Conservation (phyloP, 345 rosid genomes). For the Acer negundo region DNA sequence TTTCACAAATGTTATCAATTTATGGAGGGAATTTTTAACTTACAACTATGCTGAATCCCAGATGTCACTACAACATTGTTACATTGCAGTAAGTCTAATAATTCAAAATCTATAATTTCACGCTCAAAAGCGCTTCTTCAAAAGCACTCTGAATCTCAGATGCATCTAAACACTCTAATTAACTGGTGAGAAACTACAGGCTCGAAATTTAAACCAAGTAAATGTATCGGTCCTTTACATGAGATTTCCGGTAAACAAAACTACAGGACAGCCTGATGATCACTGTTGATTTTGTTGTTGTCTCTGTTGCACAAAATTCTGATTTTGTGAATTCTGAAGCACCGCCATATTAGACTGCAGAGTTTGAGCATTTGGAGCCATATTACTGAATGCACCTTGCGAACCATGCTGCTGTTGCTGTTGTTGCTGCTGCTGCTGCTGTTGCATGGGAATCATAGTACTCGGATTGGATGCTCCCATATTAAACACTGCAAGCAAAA, state of each 20-base stretch:
- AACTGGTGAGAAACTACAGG: no score
- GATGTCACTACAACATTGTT: no score
- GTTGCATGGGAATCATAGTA: slow-evolving; percentile 64
- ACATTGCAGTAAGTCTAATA: neutral
- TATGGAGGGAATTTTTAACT: neutral
- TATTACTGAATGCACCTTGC: slow-evolving; percentile 61
- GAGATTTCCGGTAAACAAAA: neutral
- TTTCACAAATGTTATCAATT: neutral
- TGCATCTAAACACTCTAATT: neutral
- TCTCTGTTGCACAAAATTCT: slow-evolving; percentile 64
- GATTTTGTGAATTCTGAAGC: slow-evolving; percentile 62
- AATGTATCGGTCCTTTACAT: neutral
- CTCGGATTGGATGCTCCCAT: slow-evolving; percentile 69
- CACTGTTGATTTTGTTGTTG: slow-evolving; percentile 84
- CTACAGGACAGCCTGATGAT: slow-evolving; percentile 1
- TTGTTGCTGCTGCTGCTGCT: slow-evolving; percentile 25
- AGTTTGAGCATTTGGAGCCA: slow-evolving; percentile 67
- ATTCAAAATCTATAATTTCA: neutral
- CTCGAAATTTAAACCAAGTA: neutral
- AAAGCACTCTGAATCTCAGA: neutral
- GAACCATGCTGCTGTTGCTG: slow-evolving; percentile 61
- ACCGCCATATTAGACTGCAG: slow-evolving; percentile 69
- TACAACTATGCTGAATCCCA: neutral
- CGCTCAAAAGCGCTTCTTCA: neutral
- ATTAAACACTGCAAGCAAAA: slow-evolving; percentile 68